These are phyloP conservation scores for Elsinoe ampelina DNA, from an alignment of 2,329 filamentous ascomycete genomes.

Conservation along the genomic window DNA sequence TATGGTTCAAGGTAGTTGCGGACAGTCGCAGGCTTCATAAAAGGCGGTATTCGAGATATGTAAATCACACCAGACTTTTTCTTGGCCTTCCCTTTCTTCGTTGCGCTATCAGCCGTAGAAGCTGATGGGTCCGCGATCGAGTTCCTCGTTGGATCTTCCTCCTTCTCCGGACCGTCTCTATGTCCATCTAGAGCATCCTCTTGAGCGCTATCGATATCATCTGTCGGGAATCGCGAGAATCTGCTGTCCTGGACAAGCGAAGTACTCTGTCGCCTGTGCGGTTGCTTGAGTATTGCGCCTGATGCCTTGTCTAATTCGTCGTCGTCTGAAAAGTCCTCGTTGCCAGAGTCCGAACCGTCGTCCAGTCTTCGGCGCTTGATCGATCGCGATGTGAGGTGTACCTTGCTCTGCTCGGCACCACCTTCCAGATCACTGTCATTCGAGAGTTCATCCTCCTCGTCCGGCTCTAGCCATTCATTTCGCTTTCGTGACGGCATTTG, in stretches of 20 bases:
- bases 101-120: constrained; percentile 58
- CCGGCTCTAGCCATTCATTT: constrained; percentile 59
- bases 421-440: constrained; percentile 37
- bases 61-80: constrained; percentile 74
- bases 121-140: constrained; percentile 17
- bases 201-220: constrained; percentile 9
- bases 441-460: constrained; percentile 34
- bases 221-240: constrained; percentile 8
- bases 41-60: constrained; percentile 73
- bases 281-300: constrained; percentile 15
- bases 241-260: constrained; percentile 10
- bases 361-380: constrained; percentile 56
- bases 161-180: constrained; percentile 18
- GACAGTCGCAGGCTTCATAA: constrained; percentile 76
- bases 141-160: constrained; percentile 19
- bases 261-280: constrained; percentile 12
- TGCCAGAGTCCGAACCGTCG: constrained; percentile 26
- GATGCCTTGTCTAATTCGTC: constrained; percentile 19
- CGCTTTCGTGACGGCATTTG: constrained; percentile 60
- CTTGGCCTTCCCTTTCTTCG: constrained; percentile 53
- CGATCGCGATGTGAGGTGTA: constrained; percentile 36
- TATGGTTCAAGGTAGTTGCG: constrained; percentile 66
- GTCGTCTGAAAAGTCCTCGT: constrained; percentile 23
- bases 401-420: constrained; percentile 53
- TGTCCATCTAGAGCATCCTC: constrained; percentile 19